Evolutionary conservation across 108 stramenopile genomes (phyloP).

Genomic region (Aureococcus anophagefferens): DNA sequence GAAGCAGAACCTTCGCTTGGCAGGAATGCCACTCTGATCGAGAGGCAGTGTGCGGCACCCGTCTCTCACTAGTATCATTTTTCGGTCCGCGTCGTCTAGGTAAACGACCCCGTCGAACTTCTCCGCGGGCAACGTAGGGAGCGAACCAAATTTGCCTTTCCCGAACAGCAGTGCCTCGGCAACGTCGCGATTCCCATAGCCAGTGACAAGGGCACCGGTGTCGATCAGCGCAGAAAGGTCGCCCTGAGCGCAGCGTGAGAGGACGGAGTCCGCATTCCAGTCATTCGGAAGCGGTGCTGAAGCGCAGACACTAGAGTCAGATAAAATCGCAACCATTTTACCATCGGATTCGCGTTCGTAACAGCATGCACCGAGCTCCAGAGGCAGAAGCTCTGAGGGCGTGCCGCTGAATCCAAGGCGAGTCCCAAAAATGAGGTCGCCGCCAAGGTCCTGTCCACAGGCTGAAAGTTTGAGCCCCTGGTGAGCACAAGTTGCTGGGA

Average conservation of each 20-base stretch:
- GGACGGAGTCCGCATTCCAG: too few relatives aligned
- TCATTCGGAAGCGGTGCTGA: too few relatives aligned
- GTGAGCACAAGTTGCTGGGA: constrained; percentile 86
- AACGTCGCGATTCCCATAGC: constrained; percentile 87
- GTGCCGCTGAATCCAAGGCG: constrained; percentile 97
- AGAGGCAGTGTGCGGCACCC: constrained; percentile 71
- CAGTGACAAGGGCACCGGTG: constrained; percentile 89
- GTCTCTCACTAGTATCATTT: constrained; percentile 80
- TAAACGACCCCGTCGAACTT: constrained; percentile 84
- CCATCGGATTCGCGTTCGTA: constrained; percentile 95
- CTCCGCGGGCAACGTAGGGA: constrained; percentile 39
- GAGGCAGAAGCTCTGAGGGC: constrained; percentile 90
- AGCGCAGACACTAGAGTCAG: constrained; percentile 42
- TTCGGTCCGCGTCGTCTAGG: constrained; percentile 80
- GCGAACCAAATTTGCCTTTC: too few relatives aligned
- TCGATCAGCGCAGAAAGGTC: constrained; percentile 84
- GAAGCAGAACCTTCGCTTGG: constrained; percentile 78
- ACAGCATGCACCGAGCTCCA: constrained; percentile 91
- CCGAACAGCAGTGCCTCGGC: constrained; percentile 67
- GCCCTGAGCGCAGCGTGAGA: constrained; percentile 9
- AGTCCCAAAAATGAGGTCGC: constrained; percentile 87
- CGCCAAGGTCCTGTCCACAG: constrained; percentile 96
- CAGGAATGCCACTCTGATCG: constrained; percentile 74
- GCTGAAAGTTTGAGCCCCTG: constrained; percentile 92
- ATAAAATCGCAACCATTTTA: constrained; percentile 81